phyloP scores from a whole-genome alignment of 352 stramenopile genomes.

The Globisporangium nunn region DNA sequence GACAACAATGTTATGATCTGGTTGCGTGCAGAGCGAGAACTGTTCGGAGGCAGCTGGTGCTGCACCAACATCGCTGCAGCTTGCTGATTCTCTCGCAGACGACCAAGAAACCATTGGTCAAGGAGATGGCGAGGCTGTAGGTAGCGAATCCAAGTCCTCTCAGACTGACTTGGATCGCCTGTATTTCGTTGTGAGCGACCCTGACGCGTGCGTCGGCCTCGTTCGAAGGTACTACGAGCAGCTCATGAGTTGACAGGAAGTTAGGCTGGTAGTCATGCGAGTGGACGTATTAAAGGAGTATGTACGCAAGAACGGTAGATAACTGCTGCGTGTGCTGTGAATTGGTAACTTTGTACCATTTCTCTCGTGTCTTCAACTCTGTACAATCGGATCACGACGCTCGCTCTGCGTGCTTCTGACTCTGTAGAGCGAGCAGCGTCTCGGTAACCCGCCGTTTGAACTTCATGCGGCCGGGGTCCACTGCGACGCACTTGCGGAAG shows the following conservation, averaged over 20 bases:
- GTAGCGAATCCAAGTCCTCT: background rate
- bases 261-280: background rate
- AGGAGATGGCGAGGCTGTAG: background rate
- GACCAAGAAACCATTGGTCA: background rate
- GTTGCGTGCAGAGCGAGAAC: conserved; percentile 1
- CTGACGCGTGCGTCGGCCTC: conserved; percentile 12
- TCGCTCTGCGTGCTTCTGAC: conserved; percentile 1
- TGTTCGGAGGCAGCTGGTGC: conserved; percentile 1
- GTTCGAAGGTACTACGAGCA: conserved; percentile 15
- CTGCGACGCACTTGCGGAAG: conserved; percentile 36
- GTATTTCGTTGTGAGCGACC: conserved; percentile 14
- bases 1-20: background rate
- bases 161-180: conserved; percentile 2
- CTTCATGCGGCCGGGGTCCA: conserved; percentile 35
- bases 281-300: no score
- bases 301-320: background rate
- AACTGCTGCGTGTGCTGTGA: background rate
- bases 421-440: conserved; percentile 36
- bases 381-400: background rate
- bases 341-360: background rate
- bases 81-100: background rate
- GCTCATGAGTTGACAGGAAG: conserved; percentile 2
- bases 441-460: conserved; percentile 38
- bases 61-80: background rate
- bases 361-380: background rate